A percentile compares a stretch with the other conserved stretches of the same genome.
phyloP scores from a whole-genome alignment of 192 early-diverging fungal species.

The Coemansia sp. region DNA sequence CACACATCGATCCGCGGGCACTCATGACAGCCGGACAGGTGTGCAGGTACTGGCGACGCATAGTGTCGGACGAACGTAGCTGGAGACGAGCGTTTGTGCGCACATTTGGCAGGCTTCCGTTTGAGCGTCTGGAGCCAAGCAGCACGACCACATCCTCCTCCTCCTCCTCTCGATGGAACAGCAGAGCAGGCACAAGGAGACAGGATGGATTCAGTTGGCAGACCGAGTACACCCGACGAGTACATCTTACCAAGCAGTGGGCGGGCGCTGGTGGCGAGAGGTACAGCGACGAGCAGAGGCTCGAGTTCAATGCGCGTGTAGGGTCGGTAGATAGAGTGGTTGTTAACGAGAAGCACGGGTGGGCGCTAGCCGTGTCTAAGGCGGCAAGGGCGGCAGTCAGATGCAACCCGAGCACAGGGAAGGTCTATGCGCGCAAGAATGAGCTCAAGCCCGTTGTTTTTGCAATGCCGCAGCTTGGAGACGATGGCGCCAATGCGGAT shows the following conservation, averaged over 20 bases:
- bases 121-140: slow-evolving; percentile 10
- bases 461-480: slow-evolving; percentile 5
- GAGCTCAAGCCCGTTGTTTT: slow-evolving; percentile 17
- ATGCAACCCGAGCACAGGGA: slow-evolving; percentile 19
- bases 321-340: slow-evolving; percentile 27
- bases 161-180: neutral
- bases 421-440: slow-evolving; percentile 27
- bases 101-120: slow-evolving; percentile 20
- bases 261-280: neutral
- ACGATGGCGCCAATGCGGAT: neutral
- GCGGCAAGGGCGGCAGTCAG: slow-evolving; percentile 1
- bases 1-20: slow-evolving; percentile 14
- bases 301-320: slow-evolving; percentile 21
- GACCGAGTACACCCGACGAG: slow-evolving; percentile 19
- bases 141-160: slow-evolving; percentile 9
- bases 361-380: slow-evolving; percentile 35
- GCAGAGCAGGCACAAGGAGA: neutral
- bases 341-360: slow-evolving; percentile 22
- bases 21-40: slow-evolving; percentile 25
- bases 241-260: slow-evolving; percentile 22
- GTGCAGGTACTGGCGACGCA: slow-evolving; percentile 19
- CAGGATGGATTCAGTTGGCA: slow-evolving; percentile 17
- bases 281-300: neutral
- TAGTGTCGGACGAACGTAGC: slow-evolving; percentile 32
- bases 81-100: slow-evolving; percentile 32